phyloP scores from a whole-genome alignment of 371 early-diverging fungal species.

The Mucor lusitanicus region DNA sequence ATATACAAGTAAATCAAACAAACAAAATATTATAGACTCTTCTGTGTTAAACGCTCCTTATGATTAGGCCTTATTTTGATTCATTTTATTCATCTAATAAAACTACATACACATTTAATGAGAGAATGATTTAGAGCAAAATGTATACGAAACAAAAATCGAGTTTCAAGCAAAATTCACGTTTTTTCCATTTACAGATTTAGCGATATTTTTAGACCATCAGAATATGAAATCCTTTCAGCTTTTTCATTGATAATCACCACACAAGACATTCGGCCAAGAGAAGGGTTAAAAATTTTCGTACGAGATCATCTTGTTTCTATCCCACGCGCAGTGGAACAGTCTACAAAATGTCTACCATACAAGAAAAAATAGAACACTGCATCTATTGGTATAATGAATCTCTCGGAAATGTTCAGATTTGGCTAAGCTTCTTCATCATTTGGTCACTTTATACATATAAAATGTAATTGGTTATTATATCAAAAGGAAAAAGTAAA shows the following conservation, averaged over 20 bases:
- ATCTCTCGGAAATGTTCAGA: conserved; percentile 5
- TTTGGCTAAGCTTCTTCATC: conserved; percentile 19
- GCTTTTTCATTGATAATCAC: conserved; percentile 6
- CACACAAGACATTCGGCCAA: background rate
- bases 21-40: background rate
- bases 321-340: background rate
- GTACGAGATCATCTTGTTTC: background rate
- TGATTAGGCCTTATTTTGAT: background rate
- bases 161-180: background rate
- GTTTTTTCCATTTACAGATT: background rate
- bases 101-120: background rate
- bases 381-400: background rate
- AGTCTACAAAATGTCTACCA: background rate
- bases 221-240: conserved; percentile 11
- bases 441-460: conserved; percentile 3
- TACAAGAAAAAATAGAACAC: background rate
- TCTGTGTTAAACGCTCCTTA: background rate
- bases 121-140: background rate
- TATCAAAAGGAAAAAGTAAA: background rate
- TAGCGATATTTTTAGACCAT: background rate
- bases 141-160: background rate
- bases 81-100: background rate
- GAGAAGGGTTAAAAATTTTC: background rate
- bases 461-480: background rate
- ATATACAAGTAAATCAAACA: background rate